Conservation (phyloP, 2,329 filamentous ascomycete species). For the Botrytis cinerea region DNA sequence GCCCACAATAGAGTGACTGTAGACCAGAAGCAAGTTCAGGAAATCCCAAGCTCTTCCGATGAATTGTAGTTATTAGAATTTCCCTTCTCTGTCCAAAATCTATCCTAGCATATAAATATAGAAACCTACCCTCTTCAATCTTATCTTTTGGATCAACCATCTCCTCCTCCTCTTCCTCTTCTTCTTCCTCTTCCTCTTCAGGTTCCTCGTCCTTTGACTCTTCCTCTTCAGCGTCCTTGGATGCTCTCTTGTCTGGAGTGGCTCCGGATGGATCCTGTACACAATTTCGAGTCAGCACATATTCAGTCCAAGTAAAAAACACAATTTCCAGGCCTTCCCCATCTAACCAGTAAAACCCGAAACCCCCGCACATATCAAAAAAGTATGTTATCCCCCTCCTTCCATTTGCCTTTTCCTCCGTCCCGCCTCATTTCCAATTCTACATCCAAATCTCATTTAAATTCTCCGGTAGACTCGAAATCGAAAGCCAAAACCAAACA, state of each 20-base stretch:
- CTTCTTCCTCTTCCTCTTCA: constrained; percentile 50
- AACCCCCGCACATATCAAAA: constrained; percentile 12
- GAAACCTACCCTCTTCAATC: constrained; percentile 83
- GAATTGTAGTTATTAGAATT: neutral
- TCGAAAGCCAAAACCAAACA: neutral
- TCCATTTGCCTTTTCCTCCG: neutral
- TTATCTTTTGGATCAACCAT: constrained; percentile 82
- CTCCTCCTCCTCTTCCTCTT: constrained; percentile 63
- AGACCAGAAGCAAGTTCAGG: neutral
- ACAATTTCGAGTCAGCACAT: neutral
- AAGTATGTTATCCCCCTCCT: neutral
- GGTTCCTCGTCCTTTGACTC: constrained; percentile 45
- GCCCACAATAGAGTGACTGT: neutral
- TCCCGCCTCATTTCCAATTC: neutral
- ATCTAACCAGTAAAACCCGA: neutral
- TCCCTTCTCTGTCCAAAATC: neutral
- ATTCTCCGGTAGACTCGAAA: constrained; percentile 3
- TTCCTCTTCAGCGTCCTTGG: constrained; percentile 44
- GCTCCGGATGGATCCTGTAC: constrained; percentile 32
- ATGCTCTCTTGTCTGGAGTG: constrained; percentile 38
- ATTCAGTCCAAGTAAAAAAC: neutral
- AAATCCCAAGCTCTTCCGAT: neutral
- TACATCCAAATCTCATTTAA: neutral
- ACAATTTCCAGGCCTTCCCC: neutral
- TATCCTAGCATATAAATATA: constrained; percentile 14